Evolutionary conservation across 345 rosid species (phyloP).

Genomic region (Aethionema arabicum): DNA sequence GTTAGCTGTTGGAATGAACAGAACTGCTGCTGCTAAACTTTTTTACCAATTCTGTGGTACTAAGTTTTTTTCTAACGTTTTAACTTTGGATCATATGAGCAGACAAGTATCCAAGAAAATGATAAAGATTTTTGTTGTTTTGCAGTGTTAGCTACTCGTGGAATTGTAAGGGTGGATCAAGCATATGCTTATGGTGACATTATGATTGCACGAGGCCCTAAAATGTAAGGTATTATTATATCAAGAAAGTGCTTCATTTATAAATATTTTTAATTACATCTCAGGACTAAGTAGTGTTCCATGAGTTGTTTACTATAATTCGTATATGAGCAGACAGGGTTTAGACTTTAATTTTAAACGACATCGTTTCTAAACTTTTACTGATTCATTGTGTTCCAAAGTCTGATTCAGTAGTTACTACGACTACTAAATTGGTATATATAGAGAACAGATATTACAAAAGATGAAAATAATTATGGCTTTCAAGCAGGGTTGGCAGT

Average conservation of each 20-base stretch:
- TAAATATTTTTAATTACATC: too few relatives aligned
- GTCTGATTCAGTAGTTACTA: constrained; percentile 8
- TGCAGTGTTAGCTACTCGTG: constrained; percentile 72
- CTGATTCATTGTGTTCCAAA: constrained; percentile 1
- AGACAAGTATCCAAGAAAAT: background rate
- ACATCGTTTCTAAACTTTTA: background rate
- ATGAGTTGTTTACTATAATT: background rate
- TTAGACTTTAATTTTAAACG: background rate
- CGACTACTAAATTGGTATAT: too few relatives aligned
- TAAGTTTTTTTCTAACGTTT: constrained; percentile 6
- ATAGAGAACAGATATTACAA: too few relatives aligned
- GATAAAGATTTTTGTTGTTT: constrained; percentile 1
- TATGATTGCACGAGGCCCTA: constrained; percentile 65
- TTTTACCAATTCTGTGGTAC: constrained; percentile 88
- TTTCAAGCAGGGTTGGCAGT: too few relatives aligned
- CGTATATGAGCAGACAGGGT: constrained; percentile 4
- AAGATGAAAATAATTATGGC: too few relatives aligned
- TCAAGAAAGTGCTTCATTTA: background rate
- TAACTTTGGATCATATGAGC: background rate
- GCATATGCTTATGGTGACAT: constrained; percentile 65
- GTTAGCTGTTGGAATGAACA: constrained; percentile 64
- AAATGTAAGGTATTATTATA: constrained; percentile 39
- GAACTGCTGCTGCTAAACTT: constrained; percentile 73
- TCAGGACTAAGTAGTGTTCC: background rate
- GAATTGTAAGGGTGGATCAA: constrained; percentile 58